Evolutionary conservation across 2,329 filamentous ascomycete genomes (phyloP).

Genomic region (Aphanoascus verrucosus): DNA sequence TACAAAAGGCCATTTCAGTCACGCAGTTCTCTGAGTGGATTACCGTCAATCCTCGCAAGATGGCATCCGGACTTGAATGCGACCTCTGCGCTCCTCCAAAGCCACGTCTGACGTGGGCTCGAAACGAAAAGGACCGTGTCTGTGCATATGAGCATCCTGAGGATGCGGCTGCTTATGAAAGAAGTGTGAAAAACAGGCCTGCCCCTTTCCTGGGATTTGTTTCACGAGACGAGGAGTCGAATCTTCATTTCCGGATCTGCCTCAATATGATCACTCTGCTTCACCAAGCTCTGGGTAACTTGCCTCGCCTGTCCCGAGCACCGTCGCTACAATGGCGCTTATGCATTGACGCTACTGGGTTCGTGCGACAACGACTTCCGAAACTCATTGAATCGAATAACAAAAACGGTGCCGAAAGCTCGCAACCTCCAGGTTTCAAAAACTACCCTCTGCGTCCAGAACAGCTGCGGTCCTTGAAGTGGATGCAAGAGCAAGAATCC

Average conservation of each 20-base stretch:
- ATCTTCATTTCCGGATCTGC: slow-evolving; percentile 31
- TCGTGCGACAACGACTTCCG: slow-evolving; percentile 25
- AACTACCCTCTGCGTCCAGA: slow-evolving; percentile 37
- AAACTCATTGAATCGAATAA: slow-evolving; percentile 39
- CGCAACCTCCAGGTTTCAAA: slow-evolving; percentile 30
- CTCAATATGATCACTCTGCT: slow-evolving; percentile 31
- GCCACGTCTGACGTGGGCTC: slow-evolving; percentile 28
- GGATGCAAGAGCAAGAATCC: slow-evolving; percentile 50
- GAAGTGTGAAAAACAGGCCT: slow-evolving; percentile 40
- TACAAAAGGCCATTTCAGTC: slow-evolving; percentile 22
- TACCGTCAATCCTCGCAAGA: slow-evolving; percentile 9
- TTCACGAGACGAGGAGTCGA: slow-evolving; percentile 22
- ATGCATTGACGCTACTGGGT: slow-evolving; percentile 35
- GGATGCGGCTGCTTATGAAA: slow-evolving; percentile 43
- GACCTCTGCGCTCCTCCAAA: slow-evolving; percentile 25
- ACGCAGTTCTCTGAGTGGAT: slow-evolving; percentile 25
- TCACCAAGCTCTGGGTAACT: slow-evolving; percentile 27
- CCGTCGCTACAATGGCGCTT: slow-evolving; percentile 38
- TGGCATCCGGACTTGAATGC: slow-evolving; percentile 16
- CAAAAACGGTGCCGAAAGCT: slow-evolving; percentile 23
- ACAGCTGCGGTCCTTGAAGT: slow-evolving; percentile 46
- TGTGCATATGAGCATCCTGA: slow-evolving; percentile 43
- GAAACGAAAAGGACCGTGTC: slow-evolving; percentile 23
- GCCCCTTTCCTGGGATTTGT: slow-evolving; percentile 34
- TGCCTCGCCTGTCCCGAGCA: slow-evolving; percentile 16